Evolutionary conservation across 805 yeast species (phyloP).

Genomic region (Wickerhamiella vanderwaltii): DNA sequence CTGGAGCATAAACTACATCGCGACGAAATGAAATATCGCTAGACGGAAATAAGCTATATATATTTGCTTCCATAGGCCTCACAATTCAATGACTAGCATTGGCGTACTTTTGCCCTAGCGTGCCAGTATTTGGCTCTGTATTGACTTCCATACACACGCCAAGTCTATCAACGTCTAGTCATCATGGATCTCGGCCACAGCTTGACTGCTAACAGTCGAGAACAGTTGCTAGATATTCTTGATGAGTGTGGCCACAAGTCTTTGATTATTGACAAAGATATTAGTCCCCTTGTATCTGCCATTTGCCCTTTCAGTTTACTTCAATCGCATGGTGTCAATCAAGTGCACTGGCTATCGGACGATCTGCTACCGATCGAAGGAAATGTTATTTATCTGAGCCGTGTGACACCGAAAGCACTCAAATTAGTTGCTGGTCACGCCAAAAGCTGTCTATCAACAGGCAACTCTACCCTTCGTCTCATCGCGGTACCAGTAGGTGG

Average conservation of each 20-base stretch:
- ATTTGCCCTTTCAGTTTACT: conserved; percentile 45
- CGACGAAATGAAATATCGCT: no score
- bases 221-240: conserved; percentile 16
- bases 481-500: conserved; percentile 13
- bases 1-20: no score
- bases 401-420: conserved; percentile 18
- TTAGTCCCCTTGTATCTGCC: conserved; percentile 40
- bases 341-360: conserved; percentile 36
- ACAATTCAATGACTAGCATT: no score
- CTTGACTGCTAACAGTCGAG: conserved; percentile 13
- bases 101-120: no score
- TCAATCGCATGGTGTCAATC: conserved; percentile 39
- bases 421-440: conserved; percentile 12
- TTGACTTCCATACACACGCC: no score
- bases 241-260: conserved; percentile 22
- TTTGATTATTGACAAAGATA: conserved; percentile 34
- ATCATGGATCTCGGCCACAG: conserved; percentile 5
- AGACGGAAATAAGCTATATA: no score
- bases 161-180: no score
- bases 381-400: conserved; percentile 22
- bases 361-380: conserved; percentile 15
- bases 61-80: no score
- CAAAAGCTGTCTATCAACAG: conserved; percentile 1
- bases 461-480: conserved; percentile 3
- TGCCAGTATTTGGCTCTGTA: no score